Evolutionary conservation across 352 stramenopile genomes (phyloP).

Genomic region (Aphanomyces astaci): DNA sequence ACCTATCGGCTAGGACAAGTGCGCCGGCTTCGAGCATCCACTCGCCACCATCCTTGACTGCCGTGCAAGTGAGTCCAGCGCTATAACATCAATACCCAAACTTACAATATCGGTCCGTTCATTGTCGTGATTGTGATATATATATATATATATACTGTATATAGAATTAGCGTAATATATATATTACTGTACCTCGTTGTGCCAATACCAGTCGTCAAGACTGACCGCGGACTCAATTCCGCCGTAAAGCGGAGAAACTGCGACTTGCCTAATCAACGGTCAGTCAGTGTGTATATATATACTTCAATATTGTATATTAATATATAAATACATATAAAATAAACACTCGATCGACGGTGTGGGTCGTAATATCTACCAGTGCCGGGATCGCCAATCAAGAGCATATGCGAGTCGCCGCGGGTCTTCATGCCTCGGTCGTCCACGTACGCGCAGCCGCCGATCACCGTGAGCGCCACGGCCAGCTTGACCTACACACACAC

Average conservation of each 20-base stretch:
- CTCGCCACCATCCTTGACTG: constrained; percentile 91
- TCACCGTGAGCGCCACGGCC: constrained; percentile 87
- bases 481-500: constrained; percentile 92
- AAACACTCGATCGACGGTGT: too few species aligned
- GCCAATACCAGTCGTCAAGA: constrained; percentile 95
- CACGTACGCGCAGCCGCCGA: constrained; percentile 79
- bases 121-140: background rate
- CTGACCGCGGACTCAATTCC: constrained; percentile 89
- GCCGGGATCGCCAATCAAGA: constrained; percentile 71
- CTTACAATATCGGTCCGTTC: too few species aligned
- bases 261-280: constrained; percentile 65
- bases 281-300: background rate
- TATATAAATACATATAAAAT: too few species aligned
- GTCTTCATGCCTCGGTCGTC: constrained; percentile 68
- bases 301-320: too few species aligned
- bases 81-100: constrained; percentile 24
- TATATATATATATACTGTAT: background rate
- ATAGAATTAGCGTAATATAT: too few species aligned
- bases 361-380: constrained; percentile 30
- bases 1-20: constrained; percentile 83
- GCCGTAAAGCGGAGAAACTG: constrained; percentile 96
- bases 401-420: constrained; percentile 77
- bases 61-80: constrained; percentile 94
- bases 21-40: constrained; percentile 96
- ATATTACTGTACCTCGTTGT: constrained; percentile 85